These are phyloP conservation scores for Carex cristatella DNA, from an alignment of 176 grass and related monocot species.

Conservation along the genomic window DNA sequence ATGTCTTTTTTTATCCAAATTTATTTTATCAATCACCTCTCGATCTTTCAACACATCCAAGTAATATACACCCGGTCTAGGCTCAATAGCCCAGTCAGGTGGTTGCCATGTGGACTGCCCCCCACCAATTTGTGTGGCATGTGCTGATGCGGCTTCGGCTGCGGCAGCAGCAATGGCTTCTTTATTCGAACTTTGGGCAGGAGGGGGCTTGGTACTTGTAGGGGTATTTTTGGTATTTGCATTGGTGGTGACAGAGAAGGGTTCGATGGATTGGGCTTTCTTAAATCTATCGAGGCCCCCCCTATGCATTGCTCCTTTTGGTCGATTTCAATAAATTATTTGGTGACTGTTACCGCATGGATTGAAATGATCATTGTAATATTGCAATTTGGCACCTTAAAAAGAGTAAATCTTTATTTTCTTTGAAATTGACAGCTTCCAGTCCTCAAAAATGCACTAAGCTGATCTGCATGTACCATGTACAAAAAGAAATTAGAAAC, in stretches of 20 bases:
- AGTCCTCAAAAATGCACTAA: background rate
- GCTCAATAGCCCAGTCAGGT: slow-evolving; percentile 85
- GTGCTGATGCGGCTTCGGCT: slow-evolving; percentile 27
- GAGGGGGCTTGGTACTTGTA: slow-evolving; percentile 18
- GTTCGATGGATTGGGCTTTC: slow-evolving; percentile 76
- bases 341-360: background rate
- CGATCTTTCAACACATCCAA: slow-evolving; percentile 87
- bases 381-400: background rate
- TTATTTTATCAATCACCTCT: slow-evolving; percentile 77
- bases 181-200: slow-evolving; percentile 2
- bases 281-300: slow-evolving; percentile 90
- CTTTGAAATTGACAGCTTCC: background rate
- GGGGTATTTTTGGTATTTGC: slow-evolving; percentile 27
- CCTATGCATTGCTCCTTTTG: slow-evolving; percentile 53
- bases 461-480: background rate
- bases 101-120: slow-evolving; percentile 85
- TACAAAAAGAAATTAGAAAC: background rate
- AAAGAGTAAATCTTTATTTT: background rate
- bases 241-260: slow-evolving; percentile 49
- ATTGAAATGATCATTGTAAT: background rate
- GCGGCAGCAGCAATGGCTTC: slow-evolving; percentile 26
- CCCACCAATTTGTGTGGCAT: slow-evolving; percentile 60
- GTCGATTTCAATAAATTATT: background rate
- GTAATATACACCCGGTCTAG: slow-evolving; percentile 66
- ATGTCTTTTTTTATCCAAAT: slow-evolving; percentile 79